Evolutionary conservation across 2,329 filamentous ascomycete species (phyloP).

Genomic region (Monosporascus cannonballus): DNA sequence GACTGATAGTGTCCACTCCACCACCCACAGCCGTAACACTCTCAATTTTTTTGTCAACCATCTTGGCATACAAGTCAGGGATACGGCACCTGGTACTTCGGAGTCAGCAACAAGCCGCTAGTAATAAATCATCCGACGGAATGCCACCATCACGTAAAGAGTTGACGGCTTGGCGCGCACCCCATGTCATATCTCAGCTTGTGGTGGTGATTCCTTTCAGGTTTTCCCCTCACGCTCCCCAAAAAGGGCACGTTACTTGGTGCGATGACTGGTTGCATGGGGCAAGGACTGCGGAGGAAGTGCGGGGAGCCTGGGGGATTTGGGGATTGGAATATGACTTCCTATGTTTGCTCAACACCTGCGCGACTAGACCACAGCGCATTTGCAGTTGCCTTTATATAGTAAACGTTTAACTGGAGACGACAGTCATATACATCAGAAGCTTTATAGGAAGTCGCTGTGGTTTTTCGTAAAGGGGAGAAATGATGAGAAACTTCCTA

Average conservation of each 20-base stretch:
- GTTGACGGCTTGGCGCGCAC: neutral
- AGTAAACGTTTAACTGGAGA: no score
- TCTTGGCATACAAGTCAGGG: no score
- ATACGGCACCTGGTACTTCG: no score
- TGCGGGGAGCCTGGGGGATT: neutral
- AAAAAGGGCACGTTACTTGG: neutral
- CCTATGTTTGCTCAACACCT: neutral
- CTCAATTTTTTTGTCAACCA: no score
- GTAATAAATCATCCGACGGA: neutral
- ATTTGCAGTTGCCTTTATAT: no score
- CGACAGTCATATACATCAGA: no score
- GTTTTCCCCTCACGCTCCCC: neutral
- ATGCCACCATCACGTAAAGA: neutral
- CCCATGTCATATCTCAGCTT: neutral
- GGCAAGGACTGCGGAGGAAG: neutral
- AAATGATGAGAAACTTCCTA: no score
- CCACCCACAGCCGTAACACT: no score
- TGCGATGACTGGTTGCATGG: neutral
- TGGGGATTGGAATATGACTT: neutral
- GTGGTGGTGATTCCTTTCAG: neutral
- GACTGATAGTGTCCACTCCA: no score
- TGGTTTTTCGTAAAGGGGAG: no score
- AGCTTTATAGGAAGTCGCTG: no score
- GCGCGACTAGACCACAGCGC: no score
- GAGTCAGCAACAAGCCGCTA: neutral